phyloP scores from a whole-genome alignment of 164 flowering plant genomes.

The Piper betle region DNA sequence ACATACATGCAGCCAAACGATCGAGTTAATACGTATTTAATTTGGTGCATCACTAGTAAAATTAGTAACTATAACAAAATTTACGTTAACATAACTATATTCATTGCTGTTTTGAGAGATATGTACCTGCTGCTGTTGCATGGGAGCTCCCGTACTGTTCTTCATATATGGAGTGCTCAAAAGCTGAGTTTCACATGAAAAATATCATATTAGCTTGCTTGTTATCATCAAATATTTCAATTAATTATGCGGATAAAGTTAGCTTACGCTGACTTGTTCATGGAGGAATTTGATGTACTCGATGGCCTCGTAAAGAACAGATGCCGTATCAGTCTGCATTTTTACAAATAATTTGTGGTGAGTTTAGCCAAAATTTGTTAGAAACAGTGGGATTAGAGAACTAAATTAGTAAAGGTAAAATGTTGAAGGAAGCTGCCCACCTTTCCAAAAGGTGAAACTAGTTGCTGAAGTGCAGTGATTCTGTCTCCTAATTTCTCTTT shows the following conservation, averaged over 20 bases:
- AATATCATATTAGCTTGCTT: too few species aligned
- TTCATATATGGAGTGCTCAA: constrained; percentile 64
- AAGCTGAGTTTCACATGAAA: constrained; percentile 21
- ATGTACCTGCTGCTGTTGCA: constrained; percentile 45
- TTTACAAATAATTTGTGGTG: neutral
- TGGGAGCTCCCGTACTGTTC: constrained; percentile 32
- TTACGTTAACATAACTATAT: too few species aligned
- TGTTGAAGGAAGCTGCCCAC: constrained; percentile 22
- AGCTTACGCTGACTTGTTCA: constrained; percentile 67
- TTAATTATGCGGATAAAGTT: constrained; percentile 1
- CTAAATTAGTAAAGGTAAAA: constrained; percentile 4
- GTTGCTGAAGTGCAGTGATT: constrained; percentile 96
- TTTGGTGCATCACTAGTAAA: too few species aligned
- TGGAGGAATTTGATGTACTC: constrained; percentile 83
- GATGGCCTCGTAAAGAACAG: constrained; percentile 72
- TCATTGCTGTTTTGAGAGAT: too few species aligned
- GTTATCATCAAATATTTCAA: too few species aligned
- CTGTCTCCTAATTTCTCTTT: constrained; percentile 99
- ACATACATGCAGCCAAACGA: neutral
- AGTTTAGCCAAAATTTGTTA: neutral
- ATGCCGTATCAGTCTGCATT: constrained; percentile 38
- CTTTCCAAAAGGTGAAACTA: constrained; percentile 99
- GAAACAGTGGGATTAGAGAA: neutral
- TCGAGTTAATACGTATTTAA: neutral
- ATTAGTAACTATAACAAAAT: too few species aligned